Percentiles rank a stretch among this genome's conserved stretches.
phyloP scores from a whole-genome alignment of 768 basidiomycete genomes.

The Kwoniella newhampshirensis region DNA sequence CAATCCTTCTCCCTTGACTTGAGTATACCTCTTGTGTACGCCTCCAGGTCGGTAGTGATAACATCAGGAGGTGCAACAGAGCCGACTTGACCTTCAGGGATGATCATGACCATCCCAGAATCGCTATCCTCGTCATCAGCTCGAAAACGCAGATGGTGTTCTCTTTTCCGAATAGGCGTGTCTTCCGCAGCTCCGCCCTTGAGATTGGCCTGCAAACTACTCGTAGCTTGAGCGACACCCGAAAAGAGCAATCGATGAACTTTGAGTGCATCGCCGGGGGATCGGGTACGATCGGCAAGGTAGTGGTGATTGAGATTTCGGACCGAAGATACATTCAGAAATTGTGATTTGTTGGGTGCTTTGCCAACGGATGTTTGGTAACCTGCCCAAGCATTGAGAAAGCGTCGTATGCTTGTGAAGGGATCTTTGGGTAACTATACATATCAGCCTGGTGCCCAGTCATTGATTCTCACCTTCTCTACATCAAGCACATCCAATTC shows the following conservation, averaged over 20 bases:
- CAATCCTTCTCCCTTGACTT: constrained; percentile 43
- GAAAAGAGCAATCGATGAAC: constrained; percentile 31
- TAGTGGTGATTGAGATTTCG: constrained; percentile 23
- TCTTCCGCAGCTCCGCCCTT: constrained; percentile 41
- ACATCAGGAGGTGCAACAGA: constrained; percentile 39
- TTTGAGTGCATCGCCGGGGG: constrained; percentile 32
- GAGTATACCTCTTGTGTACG: constrained; percentile 40
- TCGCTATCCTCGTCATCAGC: constrained; percentile 20
- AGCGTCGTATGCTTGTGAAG: constrained; percentile 30
- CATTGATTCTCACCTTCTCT: constrained; percentile 30
- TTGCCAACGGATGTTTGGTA: constrained; percentile 21
- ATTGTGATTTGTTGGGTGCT: background rate
- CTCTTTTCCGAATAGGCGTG: constrained; percentile 33
- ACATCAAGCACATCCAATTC: constrained; percentile 35
- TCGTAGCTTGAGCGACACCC: constrained; percentile 40
- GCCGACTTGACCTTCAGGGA: constrained; percentile 35
- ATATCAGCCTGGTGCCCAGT: background rate
- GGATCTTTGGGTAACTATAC: constrained; percentile 39
- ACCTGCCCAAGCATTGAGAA: constrained; percentile 31
- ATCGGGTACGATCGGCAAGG: constrained; percentile 26
- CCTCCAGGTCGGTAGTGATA: constrained; percentile 47
- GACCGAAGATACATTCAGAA: constrained; percentile 26
- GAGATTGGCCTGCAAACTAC: constrained; percentile 32
- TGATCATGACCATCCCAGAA: constrained; percentile 32
- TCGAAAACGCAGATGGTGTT: constrained; percentile 36